Base-by-base conservation (phyloP, 2,329 filamentous ascomycete species). In the Neospermospora avenae region DNA sequence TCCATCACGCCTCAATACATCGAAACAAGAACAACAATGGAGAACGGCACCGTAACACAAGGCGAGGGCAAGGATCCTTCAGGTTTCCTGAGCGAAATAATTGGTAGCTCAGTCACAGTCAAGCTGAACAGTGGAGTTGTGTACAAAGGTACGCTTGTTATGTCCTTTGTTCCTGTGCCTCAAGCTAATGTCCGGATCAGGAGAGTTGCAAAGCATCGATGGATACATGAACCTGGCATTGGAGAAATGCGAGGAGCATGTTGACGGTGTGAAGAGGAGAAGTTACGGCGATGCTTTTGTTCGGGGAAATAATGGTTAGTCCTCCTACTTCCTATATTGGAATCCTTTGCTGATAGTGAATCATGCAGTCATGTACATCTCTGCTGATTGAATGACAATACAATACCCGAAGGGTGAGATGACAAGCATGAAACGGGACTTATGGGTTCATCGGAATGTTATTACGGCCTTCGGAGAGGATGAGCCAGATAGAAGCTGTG, bases 211-310 rank as follows among this genome's bases (percentile, higher is more conserved):
- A 74, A 96, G 93, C 0, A 93, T 99, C 53, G 95, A 99, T 75
- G 95, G 95, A 55, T 99, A 98, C 78, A 99, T 99, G 95, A 99
- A 99, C 78, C 97, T 99, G 74, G 93, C 95, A 13, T 84, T 99
- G 31, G 95, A 99, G 76, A 95, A 96, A 78, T 96, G 92, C 20
- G 88, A 91, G 66, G 95, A 99, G 77, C 92, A 88, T 69, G 89
- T 97, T 68, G 89, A 96, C 72, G 93, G 93, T 44, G 84, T 86
- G 65, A 85, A 93, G 76, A 84, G 89, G 70, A 84, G 90, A 70
- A 89, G 84, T 57, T 97, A 96, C 74, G 93, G 93, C 7, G 93
- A 98, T 80, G 91, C 93, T 4, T 98, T 98, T 74, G 90, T 98
- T 60, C 84, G 93, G 75, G 93, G 93, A 68, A 98, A 98, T 78